Evolutionary conservation across 2,329 filamentous ascomycete genomes (phyloP), one percentile per base, ranked within the genome.

Genomic region (Orbilia oligospora): DNA sequence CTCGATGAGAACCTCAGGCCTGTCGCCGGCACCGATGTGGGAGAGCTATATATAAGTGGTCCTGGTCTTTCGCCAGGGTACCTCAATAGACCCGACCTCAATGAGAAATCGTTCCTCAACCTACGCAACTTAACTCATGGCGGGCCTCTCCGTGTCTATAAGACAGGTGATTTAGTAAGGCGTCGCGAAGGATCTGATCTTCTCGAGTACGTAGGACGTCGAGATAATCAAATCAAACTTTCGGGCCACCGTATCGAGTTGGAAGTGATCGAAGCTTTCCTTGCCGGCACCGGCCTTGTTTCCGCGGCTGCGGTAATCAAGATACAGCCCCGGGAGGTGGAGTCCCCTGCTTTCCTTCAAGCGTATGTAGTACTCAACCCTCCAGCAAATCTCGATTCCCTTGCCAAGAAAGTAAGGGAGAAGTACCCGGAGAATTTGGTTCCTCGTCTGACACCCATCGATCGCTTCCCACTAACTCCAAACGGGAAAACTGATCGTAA

Each of bases 201-300:
- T 18, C 5, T 58, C 3, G 53, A 58, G 24, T 58, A 5, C n/a
- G 36, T 58, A 20, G 53, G 53, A 18, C 53, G 53, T 2, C 53
- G 53, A 5, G 53, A 58, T 30, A 33, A 58, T 22, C 53, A 58
- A 36, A 22, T 58, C 16, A 58, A 58, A 14, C n/a, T 58, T 36
- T 36, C 27, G n/a, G 53, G 53, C 12, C 36, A 33, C 20, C 20
- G 53, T n/a, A 18, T 58, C 4, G 53, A 58, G 16, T 18, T 46
- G 14, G 41, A 46, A 46, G 14, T 46, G 3, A 18, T 46, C 3
- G 41, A 46, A 6, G 16, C 14, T n/a, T 46, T 46, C 16, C n/a
- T 46, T n/a, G 16, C 3, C 1, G n/a, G 16, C 41, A 46, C 41
- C 3, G 41, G 41, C 14, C 41, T 46, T 46, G 16, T 46, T 18